Percentiles rank a stretch among this genome's conserved stretches.
Conservation (phyloP, 2,329 filamentous ascomycete genomes). For the Dactylellina leptospora region DNA sequence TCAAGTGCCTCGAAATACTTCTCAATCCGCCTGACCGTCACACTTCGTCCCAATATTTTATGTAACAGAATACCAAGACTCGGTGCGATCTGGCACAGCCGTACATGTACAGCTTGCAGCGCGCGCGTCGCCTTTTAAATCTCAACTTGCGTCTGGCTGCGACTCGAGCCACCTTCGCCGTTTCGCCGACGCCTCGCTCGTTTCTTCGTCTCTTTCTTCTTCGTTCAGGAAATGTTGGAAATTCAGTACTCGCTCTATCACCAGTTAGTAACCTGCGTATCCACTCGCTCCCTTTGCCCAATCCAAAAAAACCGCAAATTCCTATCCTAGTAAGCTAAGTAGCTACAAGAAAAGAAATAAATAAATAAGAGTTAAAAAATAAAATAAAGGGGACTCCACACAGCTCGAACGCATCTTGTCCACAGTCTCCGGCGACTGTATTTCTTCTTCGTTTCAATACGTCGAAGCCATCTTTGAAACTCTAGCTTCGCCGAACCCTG, state of each 20-base stretch:
- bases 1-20: too few species aligned
- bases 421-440: not conserved
- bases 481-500: slow-evolving; percentile 49
- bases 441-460: slow-evolving; percentile 14
- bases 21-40: slow-evolving; percentile 28
- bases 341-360: too few species aligned
- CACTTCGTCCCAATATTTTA: slow-evolving; percentile 42
- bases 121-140: not conserved
- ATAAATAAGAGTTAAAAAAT: too few species aligned
- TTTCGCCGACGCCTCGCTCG: slow-evolving; percentile 25
- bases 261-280: too few species aligned
- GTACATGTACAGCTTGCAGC: not conserved
- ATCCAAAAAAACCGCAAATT: slow-evolving; percentile 16
- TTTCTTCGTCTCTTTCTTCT: too few species aligned
- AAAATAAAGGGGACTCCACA: too few species aligned
- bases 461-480: slow-evolving; percentile 31
- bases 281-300: slow-evolving; percentile 11
- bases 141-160: slow-evolving; percentile 5
- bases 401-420: too few species aligned
- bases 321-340: too few species aligned
- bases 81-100: slow-evolving; percentile 3
- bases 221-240: not conserved
- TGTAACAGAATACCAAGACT: slow-evolving; percentile 34
- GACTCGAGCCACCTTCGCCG: slow-evolving; percentile 30
- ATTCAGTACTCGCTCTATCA: not conserved